Evolutionary conservation across 1,284 basidiomycete genomes (phyloP).

Genomic region (Trichosporon sp.): DNA sequence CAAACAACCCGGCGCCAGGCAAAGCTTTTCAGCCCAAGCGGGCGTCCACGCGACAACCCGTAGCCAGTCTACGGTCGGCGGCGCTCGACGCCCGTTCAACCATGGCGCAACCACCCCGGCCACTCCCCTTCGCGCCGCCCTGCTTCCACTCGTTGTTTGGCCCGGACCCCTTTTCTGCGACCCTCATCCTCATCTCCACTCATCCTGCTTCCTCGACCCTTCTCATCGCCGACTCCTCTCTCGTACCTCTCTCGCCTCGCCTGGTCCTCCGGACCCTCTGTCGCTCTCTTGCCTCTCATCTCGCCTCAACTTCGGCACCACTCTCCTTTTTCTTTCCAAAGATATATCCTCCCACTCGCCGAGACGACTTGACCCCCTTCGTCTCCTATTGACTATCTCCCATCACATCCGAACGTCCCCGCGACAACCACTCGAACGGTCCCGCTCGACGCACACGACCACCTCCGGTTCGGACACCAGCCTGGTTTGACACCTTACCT

Average conservation of each 20-base stretch:
- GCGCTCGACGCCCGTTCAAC: not conserved
- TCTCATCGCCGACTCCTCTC: not conserved
- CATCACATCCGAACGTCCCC: not conserved
- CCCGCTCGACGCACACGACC: conserved; percentile 17
- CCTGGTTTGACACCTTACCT: conserved; percentile 12
- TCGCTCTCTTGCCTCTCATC: not conserved
- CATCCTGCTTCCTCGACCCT: too few species aligned
- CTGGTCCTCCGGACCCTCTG: not conserved
- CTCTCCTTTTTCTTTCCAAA: conserved; percentile 1
- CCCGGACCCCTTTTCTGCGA: conserved; percentile 9
- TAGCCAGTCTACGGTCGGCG: not conserved
- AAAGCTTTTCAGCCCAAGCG: not conserved
- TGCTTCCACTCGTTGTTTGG: conserved; percentile 7
- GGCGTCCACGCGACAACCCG: too few species aligned
- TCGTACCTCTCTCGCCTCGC: not conserved
- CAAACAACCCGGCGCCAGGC: not conserved
- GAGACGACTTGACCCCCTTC: not conserved
- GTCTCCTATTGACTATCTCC: not conserved
- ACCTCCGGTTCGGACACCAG: conserved; percentile 3
- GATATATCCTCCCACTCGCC: not conserved
- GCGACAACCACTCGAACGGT: not conserved
- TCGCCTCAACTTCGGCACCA: conserved; percentile 1
- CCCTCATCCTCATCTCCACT: conserved; percentile 3
- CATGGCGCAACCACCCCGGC: not conserved
- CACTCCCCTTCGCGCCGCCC: not conserved